phyloP scores from a whole-genome alignment of 2,329 filamentous ascomycete species.

The Cylindrodendrum hubeiense region DNA sequence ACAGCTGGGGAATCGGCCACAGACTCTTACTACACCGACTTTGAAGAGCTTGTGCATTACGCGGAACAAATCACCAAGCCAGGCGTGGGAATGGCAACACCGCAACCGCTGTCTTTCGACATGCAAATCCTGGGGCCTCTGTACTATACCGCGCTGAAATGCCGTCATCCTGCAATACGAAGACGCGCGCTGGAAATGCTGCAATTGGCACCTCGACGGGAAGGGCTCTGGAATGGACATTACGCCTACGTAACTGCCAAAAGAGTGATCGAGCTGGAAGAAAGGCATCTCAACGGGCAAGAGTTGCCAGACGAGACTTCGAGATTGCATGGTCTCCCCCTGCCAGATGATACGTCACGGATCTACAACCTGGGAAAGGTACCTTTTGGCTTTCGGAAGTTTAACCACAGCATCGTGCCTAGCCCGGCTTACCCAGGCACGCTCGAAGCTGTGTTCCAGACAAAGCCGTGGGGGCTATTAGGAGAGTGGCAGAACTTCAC shows the following conservation, averaged over 20 bases:
- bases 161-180: slow-evolving; percentile 8
- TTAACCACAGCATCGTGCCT: background rate
- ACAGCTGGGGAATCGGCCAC: slow-evolving; percentile 8
- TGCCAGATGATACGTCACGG: slow-evolving; percentile 1
- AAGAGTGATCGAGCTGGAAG: slow-evolving; percentile 12
- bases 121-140: slow-evolving; percentile 15
- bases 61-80: slow-evolving; percentile 1
- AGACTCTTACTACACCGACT: slow-evolving; percentile 5
- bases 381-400: background rate
- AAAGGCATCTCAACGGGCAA: slow-evolving; percentile 6
- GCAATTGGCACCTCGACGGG: slow-evolving; percentile 1
- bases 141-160: slow-evolving; percentile 15
- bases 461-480: slow-evolving; percentile 9
- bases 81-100: background rate
- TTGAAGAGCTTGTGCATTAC: slow-evolving; percentile 12
- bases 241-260: slow-evolving; percentile 21
- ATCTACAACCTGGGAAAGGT: background rate
- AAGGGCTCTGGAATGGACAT: slow-evolving; percentile 17
- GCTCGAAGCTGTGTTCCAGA: slow-evolving; percentile 1
- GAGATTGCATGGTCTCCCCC: slow-evolving; percentile 1
- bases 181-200: slow-evolving; percentile 16
- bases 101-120: slow-evolving; percentile 13
- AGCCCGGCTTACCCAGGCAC: slow-evolving; percentile 1
- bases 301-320: slow-evolving; percentile 9
- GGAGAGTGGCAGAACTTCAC: slow-evolving; percentile 7